Evolutionary conservation across 2,329 filamentous ascomycete species (phyloP).

Genomic region (Magnaporthiopsis poae): DNA sequence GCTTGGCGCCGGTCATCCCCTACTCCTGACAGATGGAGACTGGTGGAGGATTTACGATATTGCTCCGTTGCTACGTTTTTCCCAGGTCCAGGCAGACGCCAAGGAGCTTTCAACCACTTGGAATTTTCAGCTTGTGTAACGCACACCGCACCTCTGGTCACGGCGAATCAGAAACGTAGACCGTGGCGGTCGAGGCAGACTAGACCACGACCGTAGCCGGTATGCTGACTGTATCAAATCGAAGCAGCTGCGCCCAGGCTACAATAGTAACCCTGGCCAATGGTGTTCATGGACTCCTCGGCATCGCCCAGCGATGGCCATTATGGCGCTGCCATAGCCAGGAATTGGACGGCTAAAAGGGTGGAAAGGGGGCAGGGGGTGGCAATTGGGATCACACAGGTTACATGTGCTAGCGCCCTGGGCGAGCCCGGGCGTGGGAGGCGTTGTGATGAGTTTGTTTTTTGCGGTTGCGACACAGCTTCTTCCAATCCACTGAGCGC

Average conservation of each 20-base stretch:
- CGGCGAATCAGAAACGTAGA: slow-evolving; percentile 33
- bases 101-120: neutral
- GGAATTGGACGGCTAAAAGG: neutral
- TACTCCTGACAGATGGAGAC: no score
- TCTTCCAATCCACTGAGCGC: neutral
- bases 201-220: slow-evolving; percentile 36
- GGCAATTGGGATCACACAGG: no score
- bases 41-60: no score
- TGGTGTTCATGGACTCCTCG: slow-evolving; percentile 56
- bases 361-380: neutral
- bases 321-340: slow-evolving; percentile 40
- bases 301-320: slow-evolving; percentile 50
- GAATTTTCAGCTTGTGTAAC: neutral
- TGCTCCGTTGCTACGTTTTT: neutral
- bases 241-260: slow-evolving; percentile 56
- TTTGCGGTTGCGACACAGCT: neutral
- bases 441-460: no score
- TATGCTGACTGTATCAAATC: slow-evolving; percentile 52
- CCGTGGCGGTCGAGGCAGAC: slow-evolving; percentile 39
- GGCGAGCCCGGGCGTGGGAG: no score
- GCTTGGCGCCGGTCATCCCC: no score
- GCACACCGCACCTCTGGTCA: slow-evolving; percentile 20
- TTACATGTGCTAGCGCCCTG: no score
- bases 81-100: no score
- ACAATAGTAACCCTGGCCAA: slow-evolving; percentile 55